Percentiles rank a stretch among this genome's conserved stretches.
These are phyloP conservation scores for Acacia crassicarpa DNA, from an alignment of 306 rosid species.

Conservation along the genomic window DNA sequence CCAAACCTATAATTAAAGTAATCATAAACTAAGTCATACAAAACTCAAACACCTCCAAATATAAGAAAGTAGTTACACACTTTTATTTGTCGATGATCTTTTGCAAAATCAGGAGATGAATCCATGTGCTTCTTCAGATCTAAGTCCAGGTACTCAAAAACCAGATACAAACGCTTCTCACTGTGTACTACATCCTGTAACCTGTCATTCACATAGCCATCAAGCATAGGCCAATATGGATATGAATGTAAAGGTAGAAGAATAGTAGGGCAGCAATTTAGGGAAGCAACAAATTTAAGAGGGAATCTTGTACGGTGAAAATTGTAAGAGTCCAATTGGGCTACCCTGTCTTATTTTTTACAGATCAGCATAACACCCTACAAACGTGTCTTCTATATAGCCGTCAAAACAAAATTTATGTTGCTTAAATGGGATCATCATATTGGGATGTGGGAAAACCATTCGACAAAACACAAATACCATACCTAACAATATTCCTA, in stretches of 20 bases:
- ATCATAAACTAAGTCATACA: not conserved
- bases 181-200: slow-evolving; percentile 96
- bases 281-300: not conserved
- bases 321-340: not conserved
- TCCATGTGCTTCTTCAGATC: slow-evolving; percentile 99
- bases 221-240: slow-evolving; percentile 24
- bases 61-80: slow-evolving; percentile 43
- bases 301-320: not conserved
- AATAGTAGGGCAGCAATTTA: slow-evolving; percentile 5
- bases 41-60: not conserved
- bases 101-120: slow-evolving; percentile 87
- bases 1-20: no score
- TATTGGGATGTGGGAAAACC: not conserved
- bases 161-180: slow-evolving; percentile 90
- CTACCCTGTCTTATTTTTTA: not conserved
- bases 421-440: not conserved
- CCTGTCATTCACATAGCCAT: slow-evolving; percentile 53
- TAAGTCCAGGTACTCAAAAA: slow-evolving; percentile 95
- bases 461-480: not conserved
- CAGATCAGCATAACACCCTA: not conserved
- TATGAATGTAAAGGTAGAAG: not conserved
- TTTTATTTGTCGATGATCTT: slow-evolving; percentile 84
- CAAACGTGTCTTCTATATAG: slow-evolving; percentile 4
- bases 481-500: slow-evolving; percentile 82
- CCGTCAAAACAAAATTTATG: not conserved